Evolutionary conservation across 768 basidiomycete species (phyloP).

Genomic region (Suillus subluteus): DNA sequence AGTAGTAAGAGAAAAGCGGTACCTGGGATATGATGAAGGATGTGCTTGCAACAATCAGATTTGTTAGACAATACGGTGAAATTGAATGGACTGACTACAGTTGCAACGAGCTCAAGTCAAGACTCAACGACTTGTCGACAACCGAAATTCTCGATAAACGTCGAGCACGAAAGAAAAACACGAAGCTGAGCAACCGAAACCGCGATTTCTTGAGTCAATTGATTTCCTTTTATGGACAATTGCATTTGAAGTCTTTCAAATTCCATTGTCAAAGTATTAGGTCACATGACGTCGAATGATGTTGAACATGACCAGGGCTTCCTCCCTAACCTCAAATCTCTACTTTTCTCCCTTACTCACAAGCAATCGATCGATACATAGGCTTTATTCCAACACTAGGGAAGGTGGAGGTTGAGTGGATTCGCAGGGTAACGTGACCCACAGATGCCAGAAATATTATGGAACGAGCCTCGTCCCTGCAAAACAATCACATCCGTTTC

Average conservation of each 20-base stretch:
- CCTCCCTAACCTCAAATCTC: not conserved
- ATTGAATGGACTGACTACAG: not conserved
- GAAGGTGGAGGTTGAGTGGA: not conserved
- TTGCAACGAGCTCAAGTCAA: conserved; percentile 2
- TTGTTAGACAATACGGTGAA: not conserved
- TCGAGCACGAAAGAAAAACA: conserved; percentile 4
- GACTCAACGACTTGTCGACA: not conserved
- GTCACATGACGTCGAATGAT: not conserved
- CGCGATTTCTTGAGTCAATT: not conserved
- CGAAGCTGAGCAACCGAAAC: conserved; percentile 11
- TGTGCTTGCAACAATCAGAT: conserved; percentile 3
- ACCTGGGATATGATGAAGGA: conserved; percentile 10
- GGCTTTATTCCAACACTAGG: not conserved
- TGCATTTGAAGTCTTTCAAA: conserved; percentile 1
- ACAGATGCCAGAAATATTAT: not conserved
- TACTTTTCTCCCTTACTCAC: not conserved
- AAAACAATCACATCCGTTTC: not conserved
- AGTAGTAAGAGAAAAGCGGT: not conserved
- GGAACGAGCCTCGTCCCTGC: not conserved
- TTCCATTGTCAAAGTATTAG: not conserved
- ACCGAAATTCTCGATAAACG: not conserved
- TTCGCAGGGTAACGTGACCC: not conserved
- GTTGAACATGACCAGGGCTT: not conserved
- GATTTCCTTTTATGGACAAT: conserved; percentile 3
- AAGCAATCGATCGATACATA: not conserved